Evolutionary conservation across 169 alveolate species (phyloP), one percentile per base, ranked within the genome.

Genomic region (Neospora caninum): DNA sequence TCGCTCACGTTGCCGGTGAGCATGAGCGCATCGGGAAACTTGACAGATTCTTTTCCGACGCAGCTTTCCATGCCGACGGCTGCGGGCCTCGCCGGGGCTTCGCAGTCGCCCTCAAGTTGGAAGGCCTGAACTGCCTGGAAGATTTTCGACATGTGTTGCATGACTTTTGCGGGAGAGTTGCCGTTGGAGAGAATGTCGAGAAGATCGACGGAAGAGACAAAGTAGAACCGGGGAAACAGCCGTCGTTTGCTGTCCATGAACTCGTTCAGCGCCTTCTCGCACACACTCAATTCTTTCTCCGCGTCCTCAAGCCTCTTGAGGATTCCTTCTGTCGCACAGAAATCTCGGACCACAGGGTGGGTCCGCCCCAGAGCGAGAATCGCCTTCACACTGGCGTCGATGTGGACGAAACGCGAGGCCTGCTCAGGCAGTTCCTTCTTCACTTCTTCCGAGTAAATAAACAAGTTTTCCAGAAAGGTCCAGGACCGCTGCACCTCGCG

Each of bases 211-310:
- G 99, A 97, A 31, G 99, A 98, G 95, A 99, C 99, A 97, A 99
- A 99, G 96, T 98, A 99, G 98, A 99, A 99, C 91, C 99, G 98
- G 42, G 99, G 99, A 97, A 99, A 99, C 86, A 99, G 99, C 92
- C 98, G 98, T 95, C 99, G 97, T 97, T 99, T 99, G 43, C 98
- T 96, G 96, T 99, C 99, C 98, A 99, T 97, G 97, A 98, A 99
- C 93, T 98, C 99, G 94, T 99, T 98, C 92, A 99, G 96, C 0
- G 99, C 99, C 95, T 98, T 98, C 97, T 99, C 99, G 96, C 99
- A 98, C 94, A 98, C 96, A 69, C 97, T 97, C 82, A 98, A 96
- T 93, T 97, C 97, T 80, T 94, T 97, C 95, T 98, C 98, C 16
- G 97, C 98, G 93, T 96, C 97, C 96, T 98, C 99, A 69, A 98